phyloP scores from a whole-genome alignment of 192 early-diverging fungal species.

The Coemansia guatemalensis region DNA sequence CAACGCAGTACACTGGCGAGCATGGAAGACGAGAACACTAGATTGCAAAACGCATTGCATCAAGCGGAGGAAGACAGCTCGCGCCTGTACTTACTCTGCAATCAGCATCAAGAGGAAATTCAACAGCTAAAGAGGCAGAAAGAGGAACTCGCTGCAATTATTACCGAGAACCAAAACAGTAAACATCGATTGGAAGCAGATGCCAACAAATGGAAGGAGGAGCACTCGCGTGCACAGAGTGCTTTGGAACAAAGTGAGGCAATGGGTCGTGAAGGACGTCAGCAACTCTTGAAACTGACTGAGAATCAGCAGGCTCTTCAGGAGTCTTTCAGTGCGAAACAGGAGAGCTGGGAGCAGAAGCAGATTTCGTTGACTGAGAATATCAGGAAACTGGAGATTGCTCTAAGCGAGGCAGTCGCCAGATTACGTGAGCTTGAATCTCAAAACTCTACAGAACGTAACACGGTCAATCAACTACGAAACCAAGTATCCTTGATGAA shows the following conservation, averaged over 20 bases:
- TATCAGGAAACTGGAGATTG: slow-evolving; percentile 19
- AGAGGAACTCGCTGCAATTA: not conserved
- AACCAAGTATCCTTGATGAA: slow-evolving; percentile 15
- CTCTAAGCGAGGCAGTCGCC: slow-evolving; percentile 34
- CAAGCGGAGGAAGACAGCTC: not conserved
- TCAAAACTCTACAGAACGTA: slow-evolving; percentile 18
- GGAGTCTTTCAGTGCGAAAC: slow-evolving; percentile 1
- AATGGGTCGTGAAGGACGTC: not conserved
- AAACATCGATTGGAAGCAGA: slow-evolving; percentile 15
- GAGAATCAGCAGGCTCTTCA: slow-evolving; percentile 8
- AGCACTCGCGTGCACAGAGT: slow-evolving; percentile 13
- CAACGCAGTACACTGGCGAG: not conserved
- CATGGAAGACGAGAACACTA: not conserved
- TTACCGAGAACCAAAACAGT: slow-evolving; percentile 3
- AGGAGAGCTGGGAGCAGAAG: slow-evolving; percentile 2
- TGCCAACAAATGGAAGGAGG: slow-evolving; percentile 24
- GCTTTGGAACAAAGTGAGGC: slow-evolving; percentile 14
- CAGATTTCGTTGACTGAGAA: slow-evolving; percentile 12
- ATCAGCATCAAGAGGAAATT: not conserved
- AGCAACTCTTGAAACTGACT: slow-evolving; percentile 7
- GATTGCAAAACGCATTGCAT: not conserved
- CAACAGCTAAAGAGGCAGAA: not conserved
- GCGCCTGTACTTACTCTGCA: too few relatives aligned
- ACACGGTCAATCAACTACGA: slow-evolving; percentile 14
- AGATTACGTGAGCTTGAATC: slow-evolving; percentile 33